These are phyloP conservation scores for Xylaria sp. DNA, from an alignment of 2,329 filamentous ascomycete genomes.

Conservation along the genomic window DNA sequence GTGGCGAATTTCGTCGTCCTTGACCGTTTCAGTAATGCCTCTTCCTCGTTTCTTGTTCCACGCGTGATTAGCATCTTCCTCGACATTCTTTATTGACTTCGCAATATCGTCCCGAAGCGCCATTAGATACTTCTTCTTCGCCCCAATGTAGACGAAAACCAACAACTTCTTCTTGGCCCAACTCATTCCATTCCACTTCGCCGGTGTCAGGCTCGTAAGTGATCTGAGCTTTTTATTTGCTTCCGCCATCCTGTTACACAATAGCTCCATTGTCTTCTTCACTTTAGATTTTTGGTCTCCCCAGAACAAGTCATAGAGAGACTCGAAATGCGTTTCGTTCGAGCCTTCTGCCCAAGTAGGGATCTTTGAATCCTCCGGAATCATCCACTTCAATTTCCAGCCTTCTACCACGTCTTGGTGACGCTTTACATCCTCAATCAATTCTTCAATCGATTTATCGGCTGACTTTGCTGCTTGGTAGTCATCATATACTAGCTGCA, in stretches of 20 bases:
- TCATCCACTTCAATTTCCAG: constrained; percentile 8
- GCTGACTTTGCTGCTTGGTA: not conserved
- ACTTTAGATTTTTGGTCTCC: not conserved
- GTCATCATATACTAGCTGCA: constrained; percentile 1
- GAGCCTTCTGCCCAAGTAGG: not conserved
- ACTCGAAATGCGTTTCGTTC: constrained; percentile 5
- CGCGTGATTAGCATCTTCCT: constrained; percentile 1
- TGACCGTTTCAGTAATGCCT: not conserved
- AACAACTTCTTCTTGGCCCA: not conserved
- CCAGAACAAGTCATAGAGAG: constrained; percentile 4
- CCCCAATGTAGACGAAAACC: not conserved
- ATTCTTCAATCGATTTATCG: constrained; percentile 7
- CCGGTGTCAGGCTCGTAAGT: not conserved
- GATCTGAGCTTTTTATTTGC: not conserved
- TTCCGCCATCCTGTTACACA: not conserved
- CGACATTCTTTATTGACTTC: not conserved
- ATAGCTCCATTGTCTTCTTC: not conserved
- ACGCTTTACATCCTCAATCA: not conserved
- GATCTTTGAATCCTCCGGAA: not conserved
- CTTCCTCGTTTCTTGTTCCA: not conserved
- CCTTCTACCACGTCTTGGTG: not conserved
- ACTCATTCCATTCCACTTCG: not conserved
- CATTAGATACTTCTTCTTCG: constrained; percentile 1
- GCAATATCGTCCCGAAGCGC: not conserved
- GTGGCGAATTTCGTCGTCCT: not conserved